These are phyloP conservation scores for Tylopilus plumbeoviolaceoides DNA, from an alignment of 768 basidiomycete species.

Conservation along the genomic window DNA sequence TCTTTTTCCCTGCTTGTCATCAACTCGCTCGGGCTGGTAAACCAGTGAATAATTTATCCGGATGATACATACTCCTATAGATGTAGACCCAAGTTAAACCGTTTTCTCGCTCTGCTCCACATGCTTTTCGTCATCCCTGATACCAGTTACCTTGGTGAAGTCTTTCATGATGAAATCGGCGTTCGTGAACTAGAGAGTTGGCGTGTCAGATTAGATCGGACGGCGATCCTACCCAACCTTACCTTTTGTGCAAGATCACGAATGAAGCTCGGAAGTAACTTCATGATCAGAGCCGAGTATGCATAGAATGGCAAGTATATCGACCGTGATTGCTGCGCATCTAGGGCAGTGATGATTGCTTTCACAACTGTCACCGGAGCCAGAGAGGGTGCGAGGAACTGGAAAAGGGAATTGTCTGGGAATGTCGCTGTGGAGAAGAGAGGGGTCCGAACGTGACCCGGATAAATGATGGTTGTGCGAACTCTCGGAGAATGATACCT, in stretches of 20 bases:
- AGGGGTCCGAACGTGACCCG: slow-evolving; percentile 74
- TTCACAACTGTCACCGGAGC: slow-evolving; percentile 76
- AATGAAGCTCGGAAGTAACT: slow-evolving; percentile 63
- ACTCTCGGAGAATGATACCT: slow-evolving; percentile 73
- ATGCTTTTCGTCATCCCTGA: slow-evolving; percentile 51
- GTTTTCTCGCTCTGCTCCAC: slow-evolving; percentile 8
- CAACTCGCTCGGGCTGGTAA: not conserved
- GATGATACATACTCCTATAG: not conserved
- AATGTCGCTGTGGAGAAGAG: slow-evolving; percentile 64
- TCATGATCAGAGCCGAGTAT: slow-evolving; percentile 53
- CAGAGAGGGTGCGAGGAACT: slow-evolving; percentile 75
- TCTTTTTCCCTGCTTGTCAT: not conserved
- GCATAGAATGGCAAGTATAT: slow-evolving; percentile 73
- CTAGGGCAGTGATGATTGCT: slow-evolving; percentile 73
- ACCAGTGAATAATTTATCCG: not conserved
- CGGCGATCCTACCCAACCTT: slow-evolving; percentile 11
- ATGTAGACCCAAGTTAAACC: slow-evolving; percentile 3
- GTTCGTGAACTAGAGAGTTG: slow-evolving; percentile 47
- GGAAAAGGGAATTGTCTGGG: slow-evolving; percentile 47
- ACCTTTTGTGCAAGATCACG: slow-evolving; percentile 79
- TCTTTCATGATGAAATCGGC: slow-evolving; percentile 70
- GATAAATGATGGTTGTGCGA: slow-evolving; percentile 83
- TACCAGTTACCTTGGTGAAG: slow-evolving; percentile 62
- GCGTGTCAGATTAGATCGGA: slow-evolving; percentile 6
- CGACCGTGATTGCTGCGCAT: slow-evolving; percentile 70